Evolutionary conservation across 2,329 filamentous ascomycete genomes (phyloP).

Genomic region (Colletotrichum neosansevieriae): DNA sequence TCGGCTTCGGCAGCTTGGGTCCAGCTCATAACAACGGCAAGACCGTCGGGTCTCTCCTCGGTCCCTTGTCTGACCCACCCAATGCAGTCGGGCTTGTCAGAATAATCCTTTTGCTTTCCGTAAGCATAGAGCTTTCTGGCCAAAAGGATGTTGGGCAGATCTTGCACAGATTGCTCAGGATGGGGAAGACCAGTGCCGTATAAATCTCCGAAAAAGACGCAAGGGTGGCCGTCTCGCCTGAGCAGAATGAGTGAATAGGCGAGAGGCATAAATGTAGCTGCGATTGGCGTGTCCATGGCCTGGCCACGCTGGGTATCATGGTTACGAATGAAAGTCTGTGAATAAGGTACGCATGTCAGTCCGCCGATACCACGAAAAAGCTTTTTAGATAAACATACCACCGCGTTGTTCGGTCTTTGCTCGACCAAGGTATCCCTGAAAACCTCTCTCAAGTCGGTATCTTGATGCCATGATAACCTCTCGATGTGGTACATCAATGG

Average conservation of each 20-base stretch:
- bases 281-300: conserved; percentile 35
- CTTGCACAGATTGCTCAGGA: conserved; percentile 12
- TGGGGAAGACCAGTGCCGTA: conserved; percentile 24
- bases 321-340: conserved; percentile 36
- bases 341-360: background rate
- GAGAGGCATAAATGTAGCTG: conserved; percentile 22
- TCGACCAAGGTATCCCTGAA: conserved; percentile 32
- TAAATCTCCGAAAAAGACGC: conserved; percentile 36
- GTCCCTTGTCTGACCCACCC: conserved; percentile 31
- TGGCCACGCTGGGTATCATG: conserved; percentile 37
- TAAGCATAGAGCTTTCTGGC: conserved; percentile 30
- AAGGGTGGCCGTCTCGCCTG: conserved; percentile 31
- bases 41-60: conserved; percentile 23
- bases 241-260: conserved; percentile 33
- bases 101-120: conserved; percentile 31
- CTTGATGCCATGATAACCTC: conserved; percentile 34
- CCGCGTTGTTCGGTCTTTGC: conserved; percentile 31
- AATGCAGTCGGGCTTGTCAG: conserved; percentile 25
- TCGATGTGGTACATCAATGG: conserved; percentile 35
- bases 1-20: conserved; percentile 7
- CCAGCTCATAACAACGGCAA: conserved; percentile 33
- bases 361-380: too few relatives aligned
- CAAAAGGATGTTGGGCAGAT: conserved; percentile 24
- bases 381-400: conserved; percentile 8
- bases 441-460: conserved; percentile 23